Percentiles rank a stretch among this genome's conserved stretches.
phyloP scores from a whole-genome alignment of 2,329 filamentous ascomycete genomes.

The Cryphonectria carpinicola region DNA sequence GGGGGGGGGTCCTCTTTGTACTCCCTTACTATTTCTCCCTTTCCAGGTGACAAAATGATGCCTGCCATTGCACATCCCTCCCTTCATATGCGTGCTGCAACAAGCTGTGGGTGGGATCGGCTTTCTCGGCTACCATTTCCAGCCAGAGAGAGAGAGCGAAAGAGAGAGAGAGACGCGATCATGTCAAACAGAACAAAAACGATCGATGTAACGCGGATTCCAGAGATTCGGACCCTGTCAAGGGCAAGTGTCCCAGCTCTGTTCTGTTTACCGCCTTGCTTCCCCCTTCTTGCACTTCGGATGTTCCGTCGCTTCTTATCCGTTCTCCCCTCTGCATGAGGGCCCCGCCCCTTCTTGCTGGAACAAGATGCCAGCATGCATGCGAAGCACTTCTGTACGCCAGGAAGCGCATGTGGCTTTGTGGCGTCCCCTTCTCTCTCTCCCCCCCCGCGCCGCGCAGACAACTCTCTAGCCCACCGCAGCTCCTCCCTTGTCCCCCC shows the following conservation, averaged over 20 bases:
- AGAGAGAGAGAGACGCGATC: conserved; percentile 5
- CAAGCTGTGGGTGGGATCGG: conserved; percentile 16
- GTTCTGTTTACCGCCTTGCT: conserved; percentile 31
- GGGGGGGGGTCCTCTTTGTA: neutral
- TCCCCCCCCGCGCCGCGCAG: too few species aligned
- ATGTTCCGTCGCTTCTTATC: conserved; percentile 26
- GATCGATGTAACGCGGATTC: conserved; percentile 24
- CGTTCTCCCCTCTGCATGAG: conserved; percentile 11
- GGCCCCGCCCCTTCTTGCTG: neutral
- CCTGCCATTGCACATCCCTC: neutral
- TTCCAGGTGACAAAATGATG: neutral
- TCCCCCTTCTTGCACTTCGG: conserved; percentile 20
- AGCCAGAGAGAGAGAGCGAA: too few species aligned
- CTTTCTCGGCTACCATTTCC: conserved; percentile 18
- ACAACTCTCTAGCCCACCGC: neutral
- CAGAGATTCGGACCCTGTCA: conserved; percentile 13
- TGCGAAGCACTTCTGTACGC: neutral
- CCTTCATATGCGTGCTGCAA: conserved; percentile 1
- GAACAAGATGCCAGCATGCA: neutral
- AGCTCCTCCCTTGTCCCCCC: too few species aligned
- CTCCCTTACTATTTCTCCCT: neutral
- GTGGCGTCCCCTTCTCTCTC: neutral
- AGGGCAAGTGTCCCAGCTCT: conserved; percentile 27
- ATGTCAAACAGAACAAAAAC: conserved; percentile 27
- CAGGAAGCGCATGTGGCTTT: conserved; percentile 20